Base-by-base conservation (phyloP, 345 rosid genomes). In the Brassica carinata region DNA sequence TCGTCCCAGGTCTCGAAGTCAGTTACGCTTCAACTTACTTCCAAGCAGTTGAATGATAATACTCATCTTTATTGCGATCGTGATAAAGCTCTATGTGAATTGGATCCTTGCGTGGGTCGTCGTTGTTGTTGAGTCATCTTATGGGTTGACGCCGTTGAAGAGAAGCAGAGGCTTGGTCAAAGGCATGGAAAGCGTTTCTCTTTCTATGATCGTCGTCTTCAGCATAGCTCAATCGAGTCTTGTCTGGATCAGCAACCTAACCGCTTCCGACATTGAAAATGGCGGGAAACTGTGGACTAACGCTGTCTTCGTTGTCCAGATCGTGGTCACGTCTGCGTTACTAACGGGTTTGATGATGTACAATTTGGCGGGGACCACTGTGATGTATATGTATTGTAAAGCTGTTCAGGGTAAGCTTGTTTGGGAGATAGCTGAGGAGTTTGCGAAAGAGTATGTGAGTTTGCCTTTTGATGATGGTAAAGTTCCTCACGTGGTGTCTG, bases 381-480 rank as follows among this genome's bases (percentile, higher is more conserved):
- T 95, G 69, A 70, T 91, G 81, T 91, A 90, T 62, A 88, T 91
- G 87, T 81, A 87, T 67, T 88, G 94, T 67, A 91, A 89, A 80
- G 94, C 96, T 58, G 45, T 75, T 8, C 87, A 87, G 17, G 96
- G 96, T 1, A 93, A 94, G 85, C 87, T 91, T 51, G 96, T 87
- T 13, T 81, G 71, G 82, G 89, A 90, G 87, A 90, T 94, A 8
- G 96, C 94, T 3, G 86, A 88, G 77, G 96, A 92, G 73, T 87
- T 91, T 79, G 82, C 82, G 0, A 77, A 85, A 51, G 91, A 88
- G 48, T 91, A 91, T 53, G 88, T 88, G 3, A 87, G 94, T 40
- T 86, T 92, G 85, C 99, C 98, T 65, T 89, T 90, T 74, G 92
- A 88, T 59, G 89, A 88, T 18, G 88, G 82, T 26, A 93, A 95